phyloP scores from a whole-genome alignment of 345 rosid genomes.

The Eucalyptus leucophloia region DNA sequence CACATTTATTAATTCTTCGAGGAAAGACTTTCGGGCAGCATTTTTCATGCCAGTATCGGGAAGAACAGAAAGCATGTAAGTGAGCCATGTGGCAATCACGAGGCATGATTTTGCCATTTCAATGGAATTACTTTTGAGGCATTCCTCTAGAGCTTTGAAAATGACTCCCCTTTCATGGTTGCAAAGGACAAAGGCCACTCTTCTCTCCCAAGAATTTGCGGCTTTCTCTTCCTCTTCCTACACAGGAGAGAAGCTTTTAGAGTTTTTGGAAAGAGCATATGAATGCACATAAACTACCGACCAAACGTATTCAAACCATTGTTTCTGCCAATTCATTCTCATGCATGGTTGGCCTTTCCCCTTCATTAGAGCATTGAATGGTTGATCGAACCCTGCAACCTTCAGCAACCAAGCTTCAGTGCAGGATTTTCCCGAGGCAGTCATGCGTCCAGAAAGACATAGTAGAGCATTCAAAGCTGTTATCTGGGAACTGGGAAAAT shows the following conservation, averaged over 20 bases:
- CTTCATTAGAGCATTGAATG: slow-evolving; percentile 33
- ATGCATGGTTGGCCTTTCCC: slow-evolving; percentile 4
- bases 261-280: neutral
- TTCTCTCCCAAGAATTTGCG: slow-evolving; percentile 42
- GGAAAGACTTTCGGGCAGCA: slow-evolving; percentile 33
- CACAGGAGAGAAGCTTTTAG: neutral
- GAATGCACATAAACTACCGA: neutral
- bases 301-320: slow-evolving; percentile 4
- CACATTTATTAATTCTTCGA: slow-evolving; percentile 41
- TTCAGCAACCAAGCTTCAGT: slow-evolving; percentile 53
- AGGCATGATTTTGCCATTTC: slow-evolving; percentile 48
- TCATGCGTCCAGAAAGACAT: slow-evolving; percentile 37
- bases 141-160: slow-evolving; percentile 50
- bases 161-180: slow-evolving; percentile 63
- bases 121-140: slow-evolving; percentile 48
- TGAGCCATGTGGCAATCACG: slow-evolving; percentile 43
- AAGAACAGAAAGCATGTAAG: slow-evolving; percentile 40
- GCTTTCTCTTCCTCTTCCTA: slow-evolving; percentile 54
- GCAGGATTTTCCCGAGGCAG: slow-evolving; percentile 29
- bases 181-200: slow-evolving; percentile 41
- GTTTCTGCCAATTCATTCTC: slow-evolving; percentile 21
- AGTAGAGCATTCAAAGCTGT: slow-evolving; percentile 34
- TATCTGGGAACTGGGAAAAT: slow-evolving; percentile 41
- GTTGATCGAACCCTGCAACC: slow-evolving; percentile 40
- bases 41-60: slow-evolving; percentile 40